These are phyloP conservation scores for Seminavis robusta DNA, from an alignment of 108 stramenopile species.

Conservation along the genomic window DNA sequence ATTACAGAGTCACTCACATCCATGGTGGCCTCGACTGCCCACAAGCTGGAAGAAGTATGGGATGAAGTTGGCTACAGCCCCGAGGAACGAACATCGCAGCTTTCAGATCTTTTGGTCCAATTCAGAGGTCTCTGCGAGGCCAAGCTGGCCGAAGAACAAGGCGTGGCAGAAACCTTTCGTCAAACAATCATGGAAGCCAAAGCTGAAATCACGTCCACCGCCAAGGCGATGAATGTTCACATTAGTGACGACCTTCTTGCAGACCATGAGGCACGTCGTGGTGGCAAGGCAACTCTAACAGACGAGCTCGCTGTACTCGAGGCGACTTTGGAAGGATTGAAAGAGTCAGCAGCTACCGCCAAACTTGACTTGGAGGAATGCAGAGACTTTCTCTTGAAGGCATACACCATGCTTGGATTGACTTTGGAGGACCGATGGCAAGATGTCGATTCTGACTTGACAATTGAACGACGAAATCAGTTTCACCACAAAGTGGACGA, in stretches of 20 bases:
- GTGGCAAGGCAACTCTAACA: constrained; percentile 38
- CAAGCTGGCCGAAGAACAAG: constrained; percentile 66
- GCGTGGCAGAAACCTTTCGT: constrained; percentile 76
- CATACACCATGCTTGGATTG: constrained; percentile 54
- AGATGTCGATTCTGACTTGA: constrained; percentile 67
- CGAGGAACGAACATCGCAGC: constrained; percentile 72
- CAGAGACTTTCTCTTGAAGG: constrained; percentile 47
- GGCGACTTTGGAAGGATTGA: constrained; percentile 51
- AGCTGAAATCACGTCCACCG: constrained; percentile 43
- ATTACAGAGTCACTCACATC: constrained; percentile 48
- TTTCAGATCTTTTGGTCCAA: constrained; percentile 61
- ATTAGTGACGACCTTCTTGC: constrained; percentile 42
- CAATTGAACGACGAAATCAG: constrained; percentile 39
- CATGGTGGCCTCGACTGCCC: constrained; percentile 56
- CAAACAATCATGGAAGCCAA: constrained; percentile 63
- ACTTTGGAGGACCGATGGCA: constrained; percentile 51
- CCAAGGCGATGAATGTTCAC: constrained; percentile 42
- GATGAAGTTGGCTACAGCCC: constrained; percentile 78
- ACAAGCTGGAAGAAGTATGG: constrained; percentile 75
- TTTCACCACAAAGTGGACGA: constrained; percentile 66
- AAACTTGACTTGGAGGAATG: constrained; percentile 46
- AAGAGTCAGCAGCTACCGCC: constrained; percentile 31
- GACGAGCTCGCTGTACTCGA: constrained; percentile 61
- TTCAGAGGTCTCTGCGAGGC: constrained; percentile 61
- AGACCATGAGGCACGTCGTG: constrained; percentile 15